These are phyloP conservation scores for Rhinocladiella mackenziei DNA, from an alignment of 2,329 filamentous ascomycete genomes.

Conservation along the genomic window DNA sequence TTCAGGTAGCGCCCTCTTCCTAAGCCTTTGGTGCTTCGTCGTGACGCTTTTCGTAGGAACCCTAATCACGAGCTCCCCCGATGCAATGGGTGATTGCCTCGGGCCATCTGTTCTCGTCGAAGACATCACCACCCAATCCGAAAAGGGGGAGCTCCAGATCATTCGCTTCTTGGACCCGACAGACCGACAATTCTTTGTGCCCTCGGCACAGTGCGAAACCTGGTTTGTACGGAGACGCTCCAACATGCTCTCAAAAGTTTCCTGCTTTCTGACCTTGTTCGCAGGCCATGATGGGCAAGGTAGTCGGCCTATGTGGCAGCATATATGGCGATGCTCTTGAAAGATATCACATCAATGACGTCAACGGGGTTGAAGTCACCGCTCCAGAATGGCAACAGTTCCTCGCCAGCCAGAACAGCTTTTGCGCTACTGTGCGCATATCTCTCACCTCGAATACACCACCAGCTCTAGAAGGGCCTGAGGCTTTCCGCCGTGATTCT, in stretches of 20 bases:
- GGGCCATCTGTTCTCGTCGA: background rate
- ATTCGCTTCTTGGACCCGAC: slow-evolving; percentile 1
- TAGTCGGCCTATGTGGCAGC: background rate
- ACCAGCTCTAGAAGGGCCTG: background rate
- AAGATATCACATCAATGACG: slow-evolving; percentile 31
- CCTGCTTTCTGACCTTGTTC: background rate
- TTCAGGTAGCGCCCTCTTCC: background rate
- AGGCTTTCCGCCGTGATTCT: background rate
- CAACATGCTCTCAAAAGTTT: background rate
- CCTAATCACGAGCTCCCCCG: slow-evolving; percentile 1
- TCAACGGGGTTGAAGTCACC: slow-evolving; percentile 38
- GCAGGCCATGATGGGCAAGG: slow-evolving; percentile 1
- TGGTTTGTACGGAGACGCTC: slow-evolving; percentile 4
- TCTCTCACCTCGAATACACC: background rate
- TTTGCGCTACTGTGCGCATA: slow-evolving; percentile 1
- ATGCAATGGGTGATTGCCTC: background rate
- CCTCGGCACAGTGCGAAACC: slow-evolving; percentile 1
- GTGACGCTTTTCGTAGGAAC: slow-evolving; percentile 2
- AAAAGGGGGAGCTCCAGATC: background rate
- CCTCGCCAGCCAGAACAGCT: background rate
- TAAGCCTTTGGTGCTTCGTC: background rate
- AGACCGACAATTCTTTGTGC: slow-evolving; percentile 2
- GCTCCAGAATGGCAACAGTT: slow-evolving; percentile 9
- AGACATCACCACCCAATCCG: background rate
- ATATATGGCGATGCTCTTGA: background rate